Base-by-base conservation (phyloP, 2,329 filamentous ascomycete species). In the Amylocarpus encephaloides region DNA sequence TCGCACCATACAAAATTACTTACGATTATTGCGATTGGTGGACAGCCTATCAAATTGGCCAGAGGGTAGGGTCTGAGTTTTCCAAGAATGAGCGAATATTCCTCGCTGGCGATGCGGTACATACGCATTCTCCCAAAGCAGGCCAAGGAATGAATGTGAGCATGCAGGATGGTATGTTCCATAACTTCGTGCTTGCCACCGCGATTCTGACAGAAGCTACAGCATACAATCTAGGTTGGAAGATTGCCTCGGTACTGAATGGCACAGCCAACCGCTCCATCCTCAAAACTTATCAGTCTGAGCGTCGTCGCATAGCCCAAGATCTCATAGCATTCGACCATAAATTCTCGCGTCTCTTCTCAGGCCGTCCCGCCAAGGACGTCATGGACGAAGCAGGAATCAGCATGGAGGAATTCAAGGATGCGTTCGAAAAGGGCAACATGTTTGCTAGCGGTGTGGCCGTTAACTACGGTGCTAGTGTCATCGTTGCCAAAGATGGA, bases 321-420 rank as follows among this genome's bases (percentile, higher is more conserved):
- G 77, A 84, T 35, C 74, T 88, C 1, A 88, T 89, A 54, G 71
- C 73, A 2, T 82, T 84, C 53, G 80, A 84, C 58, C 75, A 77
- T 51, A 71, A 70, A 53, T 77, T 80, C 56, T 75, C 76, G 12
- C 75, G 76, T 54, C 70, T 78, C 57, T 78, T 80, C 59, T 76
- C 80, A 6, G 62, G 59, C 85, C 1, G 70, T 71, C n/a, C 80
- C 76, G 1, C 78, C 73, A 32, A 81, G 78, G 46, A 48, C 15
- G 46, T 42, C 12, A 42, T 35, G 30, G 46, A 48, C 15, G 59
- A 77, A 49, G 75, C 76, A 44, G 80, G 80, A 0, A 74, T 84
- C 49, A 78, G 70, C 54, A 79, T 84, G 76, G 72, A 74, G 0
- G 77, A 76, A 29, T 85, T 85, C 68, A 80, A 82, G 55, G 66